Evolutionary conservation across 2,329 filamentous ascomycete genomes (phyloP).

Genomic region (Phialocephala subalpina): DNA sequence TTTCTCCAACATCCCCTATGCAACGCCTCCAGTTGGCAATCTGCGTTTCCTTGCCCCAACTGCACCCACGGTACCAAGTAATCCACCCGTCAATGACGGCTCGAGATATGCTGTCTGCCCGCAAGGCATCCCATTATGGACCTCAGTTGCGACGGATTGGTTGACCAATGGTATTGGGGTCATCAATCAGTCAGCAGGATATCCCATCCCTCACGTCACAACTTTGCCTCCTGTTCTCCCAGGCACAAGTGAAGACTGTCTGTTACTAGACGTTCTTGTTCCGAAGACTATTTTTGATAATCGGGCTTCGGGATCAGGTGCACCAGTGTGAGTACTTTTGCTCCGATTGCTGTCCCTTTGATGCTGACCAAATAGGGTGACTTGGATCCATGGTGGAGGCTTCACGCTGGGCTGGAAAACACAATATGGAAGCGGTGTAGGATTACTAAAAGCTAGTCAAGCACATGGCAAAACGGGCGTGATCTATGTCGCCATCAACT

Average conservation of each 20-base stretch:
- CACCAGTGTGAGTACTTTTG: constrained; percentile 27
- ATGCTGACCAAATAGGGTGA: constrained; percentile 48
- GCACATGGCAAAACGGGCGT: constrained; percentile 45
- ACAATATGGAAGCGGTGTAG: constrained; percentile 45
- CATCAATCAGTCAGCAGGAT: constrained; percentile 23
- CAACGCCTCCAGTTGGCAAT: constrained; percentile 50
- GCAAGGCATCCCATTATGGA: constrained; percentile 48
- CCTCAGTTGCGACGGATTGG: constrained; percentile 41
- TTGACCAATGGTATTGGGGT: constrained; percentile 49
- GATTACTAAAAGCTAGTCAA: constrained; percentile 44
- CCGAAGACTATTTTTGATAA: constrained; percentile 47
- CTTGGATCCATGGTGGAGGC: constrained; percentile 59
- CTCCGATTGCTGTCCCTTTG: not conserved
- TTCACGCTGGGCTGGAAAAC: constrained; percentile 51
- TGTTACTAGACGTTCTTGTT: constrained; percentile 56
- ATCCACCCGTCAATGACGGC: constrained; percentile 46
- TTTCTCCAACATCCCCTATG: constrained; percentile 53
- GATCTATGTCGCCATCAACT: constrained; percentile 45
- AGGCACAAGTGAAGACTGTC: constrained; percentile 52
- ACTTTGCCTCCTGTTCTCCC: constrained; percentile 12
- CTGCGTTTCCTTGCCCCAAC: constrained; percentile 52
- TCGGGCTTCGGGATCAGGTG: constrained; percentile 14
- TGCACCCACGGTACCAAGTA: constrained; percentile 37
- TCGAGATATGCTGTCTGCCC: constrained; percentile 45
- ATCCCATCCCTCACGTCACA: constrained; percentile 25